Percentiles rank a stretch among this genome's conserved stretches.
Evolutionary conservation across 2,329 filamentous ascomycete species (phyloP).

Genomic region (Xylariaceae sp.): DNA sequence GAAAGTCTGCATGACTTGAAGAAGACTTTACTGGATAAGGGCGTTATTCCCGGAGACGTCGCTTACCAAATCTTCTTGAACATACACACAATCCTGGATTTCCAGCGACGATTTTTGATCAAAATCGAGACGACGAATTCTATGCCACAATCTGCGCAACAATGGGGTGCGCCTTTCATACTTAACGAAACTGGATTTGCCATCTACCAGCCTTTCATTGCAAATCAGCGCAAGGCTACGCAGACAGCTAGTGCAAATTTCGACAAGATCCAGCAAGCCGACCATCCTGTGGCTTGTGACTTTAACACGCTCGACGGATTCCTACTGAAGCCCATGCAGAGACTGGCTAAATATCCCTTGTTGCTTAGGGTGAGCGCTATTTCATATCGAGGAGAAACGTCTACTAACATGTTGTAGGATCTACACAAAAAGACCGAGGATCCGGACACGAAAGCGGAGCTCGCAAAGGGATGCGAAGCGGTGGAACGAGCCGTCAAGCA

Average conservation of each 20-base stretch:
- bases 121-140: constrained; percentile 94
- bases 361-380: constrained; percentile 64
- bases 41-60: constrained; percentile 79
- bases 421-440: constrained; percentile 74
- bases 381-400: neutral
- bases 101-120: constrained; percentile 91
- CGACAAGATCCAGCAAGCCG: constrained; percentile 74
- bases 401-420: constrained; percentile 53
- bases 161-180: constrained; percentile 92
- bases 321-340: constrained; percentile 91
- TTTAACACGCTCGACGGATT: constrained; percentile 88
- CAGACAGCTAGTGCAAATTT: constrained; percentile 79
- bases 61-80: constrained; percentile 96
- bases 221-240: constrained; percentile 89
- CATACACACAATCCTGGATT: constrained; percentile 89
- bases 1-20: constrained; percentile 92
- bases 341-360: constrained; percentile 89
- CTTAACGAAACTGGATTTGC: constrained; percentile 80
- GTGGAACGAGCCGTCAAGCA: constrained; percentile 76
- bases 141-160: constrained; percentile 67
- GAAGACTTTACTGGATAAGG: constrained; percentile 80
- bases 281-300: constrained; percentile 75
- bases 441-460: constrained; percentile 63
- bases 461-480: constrained; percentile 71
- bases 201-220: constrained; percentile 95